Base-by-base conservation (phyloP, 345 rosid genomes). In the Ceriops decandra region DNA sequence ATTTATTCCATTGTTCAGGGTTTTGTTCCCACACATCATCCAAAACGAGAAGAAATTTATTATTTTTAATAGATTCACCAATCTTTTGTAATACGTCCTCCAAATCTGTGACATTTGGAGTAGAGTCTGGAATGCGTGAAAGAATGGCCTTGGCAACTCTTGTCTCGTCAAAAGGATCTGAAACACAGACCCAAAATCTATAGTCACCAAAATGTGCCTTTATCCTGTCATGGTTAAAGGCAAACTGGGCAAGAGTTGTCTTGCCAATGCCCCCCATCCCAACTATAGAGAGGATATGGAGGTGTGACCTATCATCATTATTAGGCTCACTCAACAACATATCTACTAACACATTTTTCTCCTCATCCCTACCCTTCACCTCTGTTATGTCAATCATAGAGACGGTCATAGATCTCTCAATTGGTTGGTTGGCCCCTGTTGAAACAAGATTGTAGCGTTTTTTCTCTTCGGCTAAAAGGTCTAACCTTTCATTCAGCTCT, bases 221-320 rank as follows among this genome's bases (percentile, higher is more conserved):
- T 7, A 62, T 30, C 46, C 9, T 54, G 9, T 54, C 28, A 7
- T 62, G 46, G 22, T 62, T 62, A 22, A 15, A 36, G 10, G 33
- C 20, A 31, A 35, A 42, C 6, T 33, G 36, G 36, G 36, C 36
- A 7, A 33, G 36, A 28, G 64, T 30, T 6, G 46, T 62, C 21
- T 62, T 62, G 22, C 46, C 64, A 11, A 62, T 16, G 4, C 64
- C 64, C 7, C 51, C 64, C 64, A 62, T 5, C 47, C 64, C 64
- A 16, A 62, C 64, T 5, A 62, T 35, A 6, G 64, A 62, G 24
- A 32, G 1, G 10, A 62, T 2, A 0, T 8, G 21, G 47, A 20
- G 42, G 7, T 35, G n/a, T 62, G 46, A 3, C 2, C 36, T 2
- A 0, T 5, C 21, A 54, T 28, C 24, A 21, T 21, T 28, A 21